These are phyloP conservation scores for Xanthoconium separans DNA, from an alignment of 1,284 basidiomycete species.

Conservation along the genomic window DNA sequence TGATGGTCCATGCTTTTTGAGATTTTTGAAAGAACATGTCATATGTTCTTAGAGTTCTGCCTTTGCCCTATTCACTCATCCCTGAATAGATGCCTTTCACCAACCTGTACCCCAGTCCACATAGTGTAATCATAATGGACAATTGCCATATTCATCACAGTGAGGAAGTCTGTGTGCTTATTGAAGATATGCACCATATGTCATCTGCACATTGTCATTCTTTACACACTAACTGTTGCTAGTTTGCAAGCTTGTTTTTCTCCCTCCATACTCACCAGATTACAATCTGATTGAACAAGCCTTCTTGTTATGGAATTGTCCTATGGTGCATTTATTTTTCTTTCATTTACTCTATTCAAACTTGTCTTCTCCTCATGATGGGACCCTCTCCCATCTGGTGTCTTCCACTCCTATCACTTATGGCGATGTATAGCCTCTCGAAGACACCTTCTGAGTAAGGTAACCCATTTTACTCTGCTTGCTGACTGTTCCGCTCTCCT, in stretches of 20 bases:
- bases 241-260: neutral
- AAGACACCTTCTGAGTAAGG: too few species aligned
- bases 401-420: too few species aligned
- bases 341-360: too few species aligned
- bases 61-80: neutral
- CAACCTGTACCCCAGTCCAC: neutral
- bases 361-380: too few species aligned
- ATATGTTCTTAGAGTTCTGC: neutral
- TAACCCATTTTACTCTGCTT: too few species aligned
- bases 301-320: too few species aligned
- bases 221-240: neutral
- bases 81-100: neutral
- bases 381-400: too few species aligned
- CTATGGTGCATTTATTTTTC: too few species aligned
- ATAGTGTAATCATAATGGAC: neutral
- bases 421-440: too few species aligned
- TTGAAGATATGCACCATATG: neutral
- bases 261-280: neutral
- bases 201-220: neutral
- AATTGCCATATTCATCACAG: neutral
- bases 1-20: neutral
- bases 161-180: neutral
- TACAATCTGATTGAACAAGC: neutral
- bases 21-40: neutral
- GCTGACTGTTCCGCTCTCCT: too few species aligned